Percentiles rank a stretch among this genome's conserved stretches.
Conservation (phyloP, 441 rosid species). For the Gossypium gossypioides region DNA sequence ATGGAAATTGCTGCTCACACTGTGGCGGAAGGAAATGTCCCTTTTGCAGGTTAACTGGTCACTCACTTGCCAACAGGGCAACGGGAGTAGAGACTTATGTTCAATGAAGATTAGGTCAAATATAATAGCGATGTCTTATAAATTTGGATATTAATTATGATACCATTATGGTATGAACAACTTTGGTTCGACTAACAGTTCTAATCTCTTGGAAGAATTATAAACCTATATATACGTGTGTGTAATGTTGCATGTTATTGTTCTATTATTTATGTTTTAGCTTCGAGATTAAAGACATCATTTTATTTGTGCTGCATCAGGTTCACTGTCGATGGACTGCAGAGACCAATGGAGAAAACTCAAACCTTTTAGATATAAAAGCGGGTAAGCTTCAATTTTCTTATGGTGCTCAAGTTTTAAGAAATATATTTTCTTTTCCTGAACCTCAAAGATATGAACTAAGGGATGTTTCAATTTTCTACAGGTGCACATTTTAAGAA, state of each 20-base stretch:
- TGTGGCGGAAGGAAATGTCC: background rate
- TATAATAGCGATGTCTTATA: background rate
- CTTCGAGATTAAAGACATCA: background rate
- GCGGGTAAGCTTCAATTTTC: slow-evolving; percentile 53
- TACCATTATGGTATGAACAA: background rate
- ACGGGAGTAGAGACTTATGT: background rate
- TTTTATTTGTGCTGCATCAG: slow-evolving; percentile 35
- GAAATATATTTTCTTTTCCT: background rate
- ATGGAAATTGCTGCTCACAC: background rate
- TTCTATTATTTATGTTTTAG: background rate
- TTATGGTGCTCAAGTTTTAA: background rate
- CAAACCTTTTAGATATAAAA: slow-evolving; percentile 57
- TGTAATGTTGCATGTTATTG: background rate
- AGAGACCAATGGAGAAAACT: slow-evolving; percentile 56
- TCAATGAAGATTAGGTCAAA: background rate
- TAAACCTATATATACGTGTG: background rate
- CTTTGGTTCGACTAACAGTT: background rate
- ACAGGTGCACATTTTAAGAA: slow-evolving; percentile 96
- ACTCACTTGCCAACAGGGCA: background rate
- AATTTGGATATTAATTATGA: background rate
- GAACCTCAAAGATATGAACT: background rate
- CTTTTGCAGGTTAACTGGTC: background rate
- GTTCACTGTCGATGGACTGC: slow-evolving; percentile 78
- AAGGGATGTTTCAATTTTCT: background rate
- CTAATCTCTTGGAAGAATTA: background rate